Evolutionary conservation across 257 asterid genomes (phyloP).

Genomic region (Solanum appendiculatum): DNA sequence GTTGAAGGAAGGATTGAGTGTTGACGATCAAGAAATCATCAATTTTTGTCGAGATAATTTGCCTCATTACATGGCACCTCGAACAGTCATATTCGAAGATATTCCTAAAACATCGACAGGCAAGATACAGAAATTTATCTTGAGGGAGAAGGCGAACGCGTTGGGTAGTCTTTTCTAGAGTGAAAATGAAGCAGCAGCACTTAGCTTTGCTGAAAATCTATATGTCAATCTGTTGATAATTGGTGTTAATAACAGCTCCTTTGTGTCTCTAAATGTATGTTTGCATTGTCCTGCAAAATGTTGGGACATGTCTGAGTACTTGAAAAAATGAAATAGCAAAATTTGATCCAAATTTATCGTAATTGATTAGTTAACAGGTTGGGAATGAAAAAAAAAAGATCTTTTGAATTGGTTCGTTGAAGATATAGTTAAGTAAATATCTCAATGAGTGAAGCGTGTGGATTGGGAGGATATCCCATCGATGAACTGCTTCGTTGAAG

Average conservation of each 20-base stretch:
- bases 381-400: not conserved
- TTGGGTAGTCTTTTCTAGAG: conserved; percentile 16
- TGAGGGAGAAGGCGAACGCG: conserved; percentile 17
- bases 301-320: not conserved
- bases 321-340: not conserved
- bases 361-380: not conserved
- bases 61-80: conserved; percentile 31
- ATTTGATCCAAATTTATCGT: not conserved
- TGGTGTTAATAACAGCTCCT: not conserved
- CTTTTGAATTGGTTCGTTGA: not conserved
- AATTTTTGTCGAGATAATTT: conserved; percentile 19
- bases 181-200: not conserved
- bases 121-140: conserved; percentile 23
- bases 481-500: not conserved
- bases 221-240: not conserved
- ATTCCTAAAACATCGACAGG: conserved; percentile 33
- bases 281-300: not conserved
- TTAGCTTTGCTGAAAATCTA: not conserved
- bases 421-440: not conserved
- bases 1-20: conserved; percentile 14
- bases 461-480: not conserved
- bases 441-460: not conserved
- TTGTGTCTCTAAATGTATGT: not conserved
- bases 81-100: conserved; percentile 21
- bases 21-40: conserved; percentile 15